Base-by-base conservation (phyloP, 1,139 yeast species). In the Meyerozyma athensensis region DNA sequence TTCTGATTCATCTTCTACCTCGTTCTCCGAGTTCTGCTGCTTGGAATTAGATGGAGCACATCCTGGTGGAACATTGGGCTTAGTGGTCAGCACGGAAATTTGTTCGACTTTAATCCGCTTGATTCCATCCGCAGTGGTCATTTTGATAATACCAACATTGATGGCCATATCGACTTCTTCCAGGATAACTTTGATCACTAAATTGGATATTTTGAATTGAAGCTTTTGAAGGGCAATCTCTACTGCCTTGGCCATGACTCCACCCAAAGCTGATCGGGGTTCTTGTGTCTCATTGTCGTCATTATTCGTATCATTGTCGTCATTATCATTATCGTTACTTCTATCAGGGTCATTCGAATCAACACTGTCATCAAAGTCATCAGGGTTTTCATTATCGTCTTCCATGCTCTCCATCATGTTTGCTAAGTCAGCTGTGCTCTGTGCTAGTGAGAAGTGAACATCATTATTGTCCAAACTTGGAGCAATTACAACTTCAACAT, bases 191-290 rank as follows among this genome's bases (percentile, higher is more conserved):
- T 74, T 72, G 19, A 82, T 50, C 9, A 56, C 61, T 10, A 80
- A 51, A 41, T 73, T 61, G 3, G 52, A 52, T 5, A 83, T 52
- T 16, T 59, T 68, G 5, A 82, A 65, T 38, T 65, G 75, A 9
- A 85, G 57, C 49, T 82, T 75, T 49, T 84, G 77, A 10, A 85
- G 54, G 0, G 90, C 89, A 44, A 81, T 67, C 43, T 83, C 92
- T 1, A 79, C 83, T 0, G 89, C 83, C 40, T 63, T 67, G 10
- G 77, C 63, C 73, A 82, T 72, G 41, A 84, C 73, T 3, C 74
- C 72, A 34, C 81, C 72, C 39, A 79, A 56, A 2, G 73, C 62
- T 1, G 72, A 62, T 12, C 32, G 32, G 5, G 9, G 26, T 23
- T 8, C 21, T 13, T 7, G 26, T 24, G 12, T 24, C 21, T 37